Conservation (phyloP, 306 rosid genomes). For the Lathyrus tuberosus region DNA sequence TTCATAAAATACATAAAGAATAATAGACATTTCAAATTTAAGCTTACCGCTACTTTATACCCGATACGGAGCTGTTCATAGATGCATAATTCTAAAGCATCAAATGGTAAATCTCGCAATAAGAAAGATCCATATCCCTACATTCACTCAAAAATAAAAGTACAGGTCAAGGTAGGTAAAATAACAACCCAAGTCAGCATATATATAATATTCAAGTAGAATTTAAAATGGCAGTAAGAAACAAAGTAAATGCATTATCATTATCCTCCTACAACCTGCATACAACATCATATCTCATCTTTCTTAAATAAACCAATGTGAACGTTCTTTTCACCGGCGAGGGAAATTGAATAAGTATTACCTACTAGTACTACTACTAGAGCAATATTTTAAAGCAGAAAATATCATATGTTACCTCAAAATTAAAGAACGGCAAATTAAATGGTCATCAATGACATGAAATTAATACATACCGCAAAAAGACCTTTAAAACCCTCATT, state of each 20-base stretch:
- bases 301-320: slow-evolving; percentile 13
- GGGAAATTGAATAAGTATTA: slow-evolving; percentile 16
- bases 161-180: slow-evolving; percentile 28
- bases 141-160: slow-evolving; percentile 32
- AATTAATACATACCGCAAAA: slow-evolving; percentile 57
- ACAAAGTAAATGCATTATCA: slow-evolving; percentile 2
- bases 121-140: slow-evolving; percentile 83
- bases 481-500: slow-evolving; percentile 70
- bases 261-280: slow-evolving; percentile 3
- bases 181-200: slow-evolving; percentile 5
- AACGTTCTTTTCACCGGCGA: slow-evolving; percentile 15
- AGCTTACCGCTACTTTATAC: slow-evolving; percentile 71
- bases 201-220: slow-evolving; percentile 21
- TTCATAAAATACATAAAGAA: slow-evolving; percentile 25
- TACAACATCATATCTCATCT: slow-evolving; percentile 10
- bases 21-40: slow-evolving; percentile 24
- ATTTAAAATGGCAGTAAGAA: neutral
- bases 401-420: neutral
- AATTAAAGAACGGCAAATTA: slow-evolving; percentile 3
- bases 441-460: slow-evolving; percentile 22
- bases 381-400: slow-evolving; percentile 23
- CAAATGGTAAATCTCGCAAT: slow-evolving; percentile 85
- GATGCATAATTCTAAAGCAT: slow-evolving; percentile 76
- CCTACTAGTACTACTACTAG: slow-evolving; percentile 9
- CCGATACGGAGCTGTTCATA: slow-evolving; percentile 84